A percentile compares a stretch with the other conserved stretches of the same genome.
phyloP scores from a whole-genome alignment of 1,284 basidiomycete genomes.

The Microbotryum silenes-acaulis region DNA sequence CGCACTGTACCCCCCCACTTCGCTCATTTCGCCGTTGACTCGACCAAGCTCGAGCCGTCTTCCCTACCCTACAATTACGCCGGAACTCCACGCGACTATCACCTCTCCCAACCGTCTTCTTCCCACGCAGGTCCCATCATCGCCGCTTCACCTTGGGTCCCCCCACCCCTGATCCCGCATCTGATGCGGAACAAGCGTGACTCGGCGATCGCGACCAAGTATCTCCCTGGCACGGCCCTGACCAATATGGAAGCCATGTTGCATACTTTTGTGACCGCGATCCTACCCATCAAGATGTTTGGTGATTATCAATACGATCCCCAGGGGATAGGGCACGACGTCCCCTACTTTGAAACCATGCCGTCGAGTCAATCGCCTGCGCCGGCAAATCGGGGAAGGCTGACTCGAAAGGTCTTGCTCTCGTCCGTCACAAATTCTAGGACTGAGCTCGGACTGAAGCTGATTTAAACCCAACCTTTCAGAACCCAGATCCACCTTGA shows the following conservation, averaged over 20 bases:
- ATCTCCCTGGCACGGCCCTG: conserved; percentile 15
- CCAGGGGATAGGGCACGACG: conserved; percentile 13
- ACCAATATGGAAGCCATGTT: conserved; percentile 34
- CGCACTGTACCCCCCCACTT: too few species aligned
- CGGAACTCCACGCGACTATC: too few species aligned
- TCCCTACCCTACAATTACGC: not conserved
- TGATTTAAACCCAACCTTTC: too few species aligned
- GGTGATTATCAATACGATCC: conserved; percentile 28
- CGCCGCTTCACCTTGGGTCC: conserved; percentile 17
- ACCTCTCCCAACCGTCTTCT: not conserved
- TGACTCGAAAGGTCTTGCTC: too few species aligned
- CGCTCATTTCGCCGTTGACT: not conserved
- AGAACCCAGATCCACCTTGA: conserved; percentile 29
- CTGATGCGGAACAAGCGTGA: conserved; percentile 35
- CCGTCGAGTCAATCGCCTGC: too few species aligned
- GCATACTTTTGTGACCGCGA: conserved; percentile 33
- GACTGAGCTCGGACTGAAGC: too few species aligned
- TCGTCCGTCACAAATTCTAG: too few species aligned
- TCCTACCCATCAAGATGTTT: conserved; percentile 25
- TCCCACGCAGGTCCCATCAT: conserved; percentile 17
- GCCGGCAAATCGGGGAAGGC: not conserved
- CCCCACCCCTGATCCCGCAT: conserved; percentile 21
- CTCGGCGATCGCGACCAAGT: conserved; percentile 32
- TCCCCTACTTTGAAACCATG: conserved; percentile 3
- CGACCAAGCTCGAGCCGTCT: not conserved